A percentile compares a stretch with the other conserved stretches of the same genome.
Conservation (phyloP, 257 asterid genomes). For the Agastache rugosa region DNA sequence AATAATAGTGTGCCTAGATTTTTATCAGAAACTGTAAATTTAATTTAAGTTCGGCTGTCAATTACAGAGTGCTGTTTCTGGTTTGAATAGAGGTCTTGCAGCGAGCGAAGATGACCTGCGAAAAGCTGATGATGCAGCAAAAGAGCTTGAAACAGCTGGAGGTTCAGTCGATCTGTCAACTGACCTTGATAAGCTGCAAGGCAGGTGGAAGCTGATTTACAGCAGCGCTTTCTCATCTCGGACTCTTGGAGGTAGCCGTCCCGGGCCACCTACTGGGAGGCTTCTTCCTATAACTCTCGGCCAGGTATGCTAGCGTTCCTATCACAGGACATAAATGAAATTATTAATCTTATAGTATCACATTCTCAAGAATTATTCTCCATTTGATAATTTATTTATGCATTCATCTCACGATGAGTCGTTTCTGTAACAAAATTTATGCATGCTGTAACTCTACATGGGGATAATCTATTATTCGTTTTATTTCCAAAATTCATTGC, state of each 20-base stretch:
- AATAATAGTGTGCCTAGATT: not conserved
- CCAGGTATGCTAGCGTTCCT: conserved; percentile 53
- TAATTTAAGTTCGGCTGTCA: conserved; percentile 5
- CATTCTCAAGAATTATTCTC: no score
- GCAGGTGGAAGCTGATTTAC: conserved; percentile 87
- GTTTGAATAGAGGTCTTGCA: conserved; percentile 96
- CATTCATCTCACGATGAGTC: not conserved
- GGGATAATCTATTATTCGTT: not conserved
- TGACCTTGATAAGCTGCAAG: conserved; percentile 80
- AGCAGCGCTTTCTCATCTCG: conserved; percentile 93
- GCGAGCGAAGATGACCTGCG: conserved; percentile 77
- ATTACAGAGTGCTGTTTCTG: conserved; percentile 83
- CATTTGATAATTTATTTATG: no score
- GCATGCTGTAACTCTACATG: not conserved
- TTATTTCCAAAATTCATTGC: conserved; percentile 12
- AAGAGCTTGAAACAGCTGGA: conserved; percentile 75
- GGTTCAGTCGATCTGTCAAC: conserved; percentile 67
- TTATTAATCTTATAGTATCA: no score
- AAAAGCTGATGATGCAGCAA: conserved; percentile 79
- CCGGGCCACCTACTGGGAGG: conserved; percentile 95
- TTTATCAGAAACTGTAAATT: not conserved
- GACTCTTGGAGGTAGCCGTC: conserved; percentile 98
- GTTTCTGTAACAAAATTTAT: not conserved
- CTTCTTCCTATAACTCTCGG: conserved; percentile 96
- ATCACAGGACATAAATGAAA: no score